Base-by-base conservation (phyloP, 805 yeast species). In the Isabelozyma gotoi region DNA sequence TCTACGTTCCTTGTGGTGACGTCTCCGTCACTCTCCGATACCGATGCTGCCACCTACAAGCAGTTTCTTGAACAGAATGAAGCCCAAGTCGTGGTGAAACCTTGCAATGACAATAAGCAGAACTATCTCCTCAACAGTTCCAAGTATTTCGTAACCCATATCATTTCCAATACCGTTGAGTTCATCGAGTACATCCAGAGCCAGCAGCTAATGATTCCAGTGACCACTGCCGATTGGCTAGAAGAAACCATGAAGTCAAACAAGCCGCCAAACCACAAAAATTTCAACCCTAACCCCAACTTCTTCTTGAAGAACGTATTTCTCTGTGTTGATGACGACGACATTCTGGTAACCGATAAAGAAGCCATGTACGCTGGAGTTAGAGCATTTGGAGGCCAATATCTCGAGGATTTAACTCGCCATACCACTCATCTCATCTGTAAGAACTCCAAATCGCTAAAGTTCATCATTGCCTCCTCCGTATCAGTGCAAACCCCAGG, bases 381-480 rank as follows among this genome's bases (percentile, higher is more conserved):
- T 2, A 63, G 77, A 16, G 82, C 87, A 1, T 73, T 87, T 46
- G 98, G 97, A 2, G 98, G 96, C 3, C 82, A 78, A 27, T 81
- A 72, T 55, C 67, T 80, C 33, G 85, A 84, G 46, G 68, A 68
- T 8, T 67, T 91, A 21, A 82, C 88, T 7, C 76, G 77, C 41
- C 78, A 77, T 49, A 87, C 96, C 1, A 88, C 97, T 0, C 97
- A 92, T 69, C 72, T 89, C 29, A 68, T 92, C 16, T 56, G 62
- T 4, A 79, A 78, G 48, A 57, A 65, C 29, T 61, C 77, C 3
- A 78, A 80, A 42, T 86, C 81, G 41, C 19, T 36, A 12, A 81
- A 81, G 45, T 77, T 83, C 38, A 71, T 80, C 32, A 70, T 78
- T 19, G 88, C 87, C 0, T 67, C 72, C 2, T 64, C 75, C 38